Evolutionary conservation across 1,284 basidiomycete species (phyloP).

Genomic region (Tilletia setariae): DNA sequence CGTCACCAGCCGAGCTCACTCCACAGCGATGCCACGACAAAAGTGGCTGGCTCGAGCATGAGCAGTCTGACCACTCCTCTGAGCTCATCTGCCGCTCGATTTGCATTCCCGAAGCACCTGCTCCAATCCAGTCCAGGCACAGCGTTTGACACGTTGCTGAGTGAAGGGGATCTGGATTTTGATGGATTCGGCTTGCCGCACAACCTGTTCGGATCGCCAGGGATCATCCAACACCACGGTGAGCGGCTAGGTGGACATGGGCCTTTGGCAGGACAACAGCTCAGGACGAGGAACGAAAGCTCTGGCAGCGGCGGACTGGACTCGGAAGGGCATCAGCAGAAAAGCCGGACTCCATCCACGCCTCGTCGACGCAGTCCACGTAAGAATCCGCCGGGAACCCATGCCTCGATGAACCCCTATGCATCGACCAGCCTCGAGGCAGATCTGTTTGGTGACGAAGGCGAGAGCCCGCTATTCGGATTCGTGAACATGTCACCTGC

Average conservation of each 20-base stretch:
- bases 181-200: constrained; percentile 30
- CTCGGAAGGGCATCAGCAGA: constrained; percentile 11
- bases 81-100: neutral
- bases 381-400: constrained; percentile 47
- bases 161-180: constrained; percentile 44
- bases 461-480: constrained; percentile 3
- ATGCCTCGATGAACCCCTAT: constrained; percentile 43
- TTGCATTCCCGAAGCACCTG: constrained; percentile 32
- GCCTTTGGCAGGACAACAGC: no score
- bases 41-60: neutral
- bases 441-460: neutral
- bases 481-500: constrained; percentile 14
- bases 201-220: constrained; percentile 29
- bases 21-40: neutral
- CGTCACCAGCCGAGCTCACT: neutral
- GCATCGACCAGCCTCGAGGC: constrained; percentile 23
- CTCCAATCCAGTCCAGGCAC: constrained; percentile 49
- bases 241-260: constrained; percentile 17
- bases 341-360: constrained; percentile 23
- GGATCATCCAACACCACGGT: constrained; percentile 19
- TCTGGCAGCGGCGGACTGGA: neutral
- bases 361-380: constrained; percentile 44
- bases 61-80: neutral
- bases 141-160: constrained; percentile 46
- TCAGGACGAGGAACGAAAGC: no score